Evolutionary conservation across 75 land plant genomes (phyloP), one percentile per base, ranked within the genome.

Genomic region (Picea sitchensis): DNA sequence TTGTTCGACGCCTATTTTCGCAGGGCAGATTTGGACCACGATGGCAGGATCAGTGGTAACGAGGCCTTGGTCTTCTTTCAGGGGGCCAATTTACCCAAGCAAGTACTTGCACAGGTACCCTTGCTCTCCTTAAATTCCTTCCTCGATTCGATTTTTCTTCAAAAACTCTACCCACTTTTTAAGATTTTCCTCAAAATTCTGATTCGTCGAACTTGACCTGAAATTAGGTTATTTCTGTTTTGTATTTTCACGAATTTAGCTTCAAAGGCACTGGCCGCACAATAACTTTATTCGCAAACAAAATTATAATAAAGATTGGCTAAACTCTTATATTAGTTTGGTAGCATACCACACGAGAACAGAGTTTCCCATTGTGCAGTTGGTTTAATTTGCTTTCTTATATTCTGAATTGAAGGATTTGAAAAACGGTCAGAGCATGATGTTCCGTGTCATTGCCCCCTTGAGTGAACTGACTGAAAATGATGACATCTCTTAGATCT

Each of bases 41-140:
- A 95, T 83, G 98, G 98, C 1, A 83, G 89, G 85, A 95, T 95
- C 75, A 95, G 96, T 74, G 98, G 98, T 4, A 79, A 82, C 1
- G 96, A 95, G 82, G 98, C 98, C 23, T 91, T 95, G 26, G 82
- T 87, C 5, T 95, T 95, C 87, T 92, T 95, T 71, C 96, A 87
- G 77, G 96, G 92, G 34, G 88, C 94, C 62, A 88, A 89, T 78
- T 81, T 95, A 78, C 86, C 92, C 38, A 87, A 92, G 81, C 82
- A 83, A 11, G 84, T 94, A 17, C 90, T 95, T n/a, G 98, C 98
- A 41, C 93, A 93, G 98, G 98, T 93, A 64, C 41, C n/a, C 32
- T 26, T 30, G 8, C 72, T 78, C 14, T 64, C 14, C 1, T 64
- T 30, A 30, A 26, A 64, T 64, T 30, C 32, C 34, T 31, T n/a